A percentile compares a stretch with the other conserved stretches of the same genome.
phyloP scores from a whole-genome alignment of 129 eudicot genomes.

The Smallanthus sonchifolius region DNA sequence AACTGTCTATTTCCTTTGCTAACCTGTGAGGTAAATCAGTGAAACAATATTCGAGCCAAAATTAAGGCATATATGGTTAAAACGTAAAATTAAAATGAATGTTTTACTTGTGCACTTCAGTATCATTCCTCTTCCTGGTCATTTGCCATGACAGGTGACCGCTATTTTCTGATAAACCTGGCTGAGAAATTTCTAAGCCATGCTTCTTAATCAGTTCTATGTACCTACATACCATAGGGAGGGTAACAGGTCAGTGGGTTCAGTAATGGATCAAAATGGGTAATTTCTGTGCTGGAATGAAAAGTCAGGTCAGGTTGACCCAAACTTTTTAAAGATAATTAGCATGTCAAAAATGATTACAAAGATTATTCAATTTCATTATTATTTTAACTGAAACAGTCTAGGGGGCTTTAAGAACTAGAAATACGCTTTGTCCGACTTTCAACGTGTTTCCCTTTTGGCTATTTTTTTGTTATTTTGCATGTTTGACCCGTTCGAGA shows the following conservation, averaged over 20 bases:
- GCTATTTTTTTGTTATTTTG: not conserved
- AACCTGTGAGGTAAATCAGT: constrained; percentile 31
- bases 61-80: not conserved
- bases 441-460: not conserved
- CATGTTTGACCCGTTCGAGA: not conserved
- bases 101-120: constrained; percentile 77
- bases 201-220: constrained; percentile 57
- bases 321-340: not conserved
- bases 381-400: not conserved
- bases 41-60: not conserved
- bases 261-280: not conserved
- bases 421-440: not conserved
- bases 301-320: not conserved
- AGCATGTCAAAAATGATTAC: not conserved
- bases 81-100: not conserved
- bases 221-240: constrained; percentile 40
- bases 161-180: constrained; percentile 61
- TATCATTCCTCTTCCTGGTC: constrained; percentile 57
- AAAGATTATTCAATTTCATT: not conserved
- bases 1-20: constrained; percentile 71
- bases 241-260: not conserved
- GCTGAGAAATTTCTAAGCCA: constrained; percentile 82
- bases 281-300: not conserved
- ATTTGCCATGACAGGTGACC: constrained; percentile 68
- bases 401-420: not conserved